Percentiles rank a stretch among this genome's conserved stretches.
These are phyloP conservation scores for Eimeria sp. DNA, from an alignment of 169 alveolate species.

Conservation along the genomic window DNA sequence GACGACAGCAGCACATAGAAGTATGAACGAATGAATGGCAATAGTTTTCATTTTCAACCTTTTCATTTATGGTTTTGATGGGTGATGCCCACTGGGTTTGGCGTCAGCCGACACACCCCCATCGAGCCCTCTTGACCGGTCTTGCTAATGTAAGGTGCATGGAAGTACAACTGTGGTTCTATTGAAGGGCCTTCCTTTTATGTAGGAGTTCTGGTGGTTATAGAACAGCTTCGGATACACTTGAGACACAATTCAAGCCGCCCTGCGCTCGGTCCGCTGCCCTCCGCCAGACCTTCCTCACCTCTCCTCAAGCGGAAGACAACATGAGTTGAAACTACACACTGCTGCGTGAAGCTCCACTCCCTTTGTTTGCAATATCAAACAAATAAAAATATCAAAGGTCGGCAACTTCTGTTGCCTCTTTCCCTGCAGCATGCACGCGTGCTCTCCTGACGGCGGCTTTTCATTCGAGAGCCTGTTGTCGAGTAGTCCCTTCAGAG, in stretches of 20 bases:
- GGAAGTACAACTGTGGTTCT: background rate
- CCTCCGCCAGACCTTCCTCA: constrained; percentile 16
- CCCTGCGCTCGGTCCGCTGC: background rate
- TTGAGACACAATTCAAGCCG: background rate
- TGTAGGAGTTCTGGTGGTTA: background rate
- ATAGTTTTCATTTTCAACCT: background rate
- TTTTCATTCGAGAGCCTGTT: background rate
- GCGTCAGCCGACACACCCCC: background rate
- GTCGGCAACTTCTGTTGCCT: background rate
- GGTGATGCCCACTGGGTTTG: background rate
- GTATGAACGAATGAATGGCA: background rate
- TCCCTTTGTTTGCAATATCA: background rate
- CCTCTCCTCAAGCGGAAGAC: background rate
- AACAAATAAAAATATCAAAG: background rate
- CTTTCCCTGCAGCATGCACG: constrained; percentile 15
- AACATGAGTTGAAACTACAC: background rate
- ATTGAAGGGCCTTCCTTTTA: background rate
- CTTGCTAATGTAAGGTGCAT: background rate
- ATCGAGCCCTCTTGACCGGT: background rate
- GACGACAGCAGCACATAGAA: background rate
- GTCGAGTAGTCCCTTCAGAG: constrained; percentile 3
- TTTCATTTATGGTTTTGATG: background rate
- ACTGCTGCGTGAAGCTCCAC: background rate
- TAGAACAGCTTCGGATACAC: background rate
- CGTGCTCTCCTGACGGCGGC: background rate